A percentile compares a stretch with the other conserved stretches of the same genome.
Evolutionary conservation across 2,329 filamentous ascomycete genomes (phyloP).

Genomic region (Xylaria sp.): DNA sequence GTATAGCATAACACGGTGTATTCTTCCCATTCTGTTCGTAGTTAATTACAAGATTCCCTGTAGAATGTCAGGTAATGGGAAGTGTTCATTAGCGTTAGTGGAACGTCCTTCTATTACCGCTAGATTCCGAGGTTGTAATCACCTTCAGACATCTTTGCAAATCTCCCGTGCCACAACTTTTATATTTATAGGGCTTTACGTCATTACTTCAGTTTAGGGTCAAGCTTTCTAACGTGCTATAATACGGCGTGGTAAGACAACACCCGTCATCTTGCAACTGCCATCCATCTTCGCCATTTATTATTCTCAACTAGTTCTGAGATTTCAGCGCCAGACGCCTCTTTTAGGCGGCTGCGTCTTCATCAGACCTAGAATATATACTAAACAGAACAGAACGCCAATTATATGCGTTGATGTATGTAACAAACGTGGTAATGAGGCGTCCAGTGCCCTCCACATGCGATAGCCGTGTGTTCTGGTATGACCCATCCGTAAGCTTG

Average conservation of each 20-base stretch:
- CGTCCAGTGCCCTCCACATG: background rate
- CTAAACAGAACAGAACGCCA: too few relatives aligned
- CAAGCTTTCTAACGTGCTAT: background rate
- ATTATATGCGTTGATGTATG: background rate
- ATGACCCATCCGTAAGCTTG: background rate
- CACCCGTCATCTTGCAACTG: background rate
- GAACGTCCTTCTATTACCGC: too few relatives aligned
- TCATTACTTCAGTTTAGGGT: background rate
- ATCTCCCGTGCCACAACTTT: background rate
- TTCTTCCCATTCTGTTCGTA: too few relatives aligned
- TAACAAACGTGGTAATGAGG: background rate
- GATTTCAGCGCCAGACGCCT: background rate
- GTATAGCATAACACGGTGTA: too few relatives aligned
- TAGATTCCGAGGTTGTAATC: too few relatives aligned
- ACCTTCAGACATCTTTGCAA: too few relatives aligned
- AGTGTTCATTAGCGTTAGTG: too few relatives aligned
- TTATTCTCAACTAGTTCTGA: background rate
- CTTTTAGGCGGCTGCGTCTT: background rate
- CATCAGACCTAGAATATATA: background rate
- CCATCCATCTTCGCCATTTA: background rate
- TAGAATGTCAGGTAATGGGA: too few relatives aligned
- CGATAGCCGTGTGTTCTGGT: background rate
- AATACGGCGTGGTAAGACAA: too few relatives aligned
- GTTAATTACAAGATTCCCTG: too few relatives aligned
- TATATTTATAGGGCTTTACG: background rate